A percentile compares a stretch with the other conserved stretches of the same genome.
Evolutionary conservation across 306 rosid species (phyloP).

Genomic region (Ormosia emarginata): DNA sequence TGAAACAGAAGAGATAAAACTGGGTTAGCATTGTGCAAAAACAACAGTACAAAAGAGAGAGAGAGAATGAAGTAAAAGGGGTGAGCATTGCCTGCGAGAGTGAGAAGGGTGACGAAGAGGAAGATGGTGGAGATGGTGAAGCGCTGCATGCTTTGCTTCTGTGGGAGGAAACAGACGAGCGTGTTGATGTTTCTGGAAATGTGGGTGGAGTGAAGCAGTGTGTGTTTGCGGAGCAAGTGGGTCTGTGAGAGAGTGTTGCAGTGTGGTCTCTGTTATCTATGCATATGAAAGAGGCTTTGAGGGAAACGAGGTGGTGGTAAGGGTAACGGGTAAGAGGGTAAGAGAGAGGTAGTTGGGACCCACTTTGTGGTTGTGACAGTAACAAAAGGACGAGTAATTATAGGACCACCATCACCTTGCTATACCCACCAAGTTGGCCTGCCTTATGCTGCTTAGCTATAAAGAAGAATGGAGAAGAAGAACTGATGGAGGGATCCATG

Average conservation of each 20-base stretch:
- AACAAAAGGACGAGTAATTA: conserved; percentile 22
- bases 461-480: not conserved
- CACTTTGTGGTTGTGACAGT: not conserved
- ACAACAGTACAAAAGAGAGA: not conserved
- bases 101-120: conserved; percentile 25
- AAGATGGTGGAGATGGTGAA: conserved; percentile 6
- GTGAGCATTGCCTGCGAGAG: conserved; percentile 42
- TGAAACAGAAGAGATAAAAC: conserved; percentile 16
- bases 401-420: conserved; percentile 28
- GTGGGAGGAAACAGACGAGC: conserved; percentile 21
- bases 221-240: not conserved
- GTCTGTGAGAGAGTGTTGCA: not conserved
- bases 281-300: not conserved
- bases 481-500: not conserved
- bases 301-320: conserved; percentile 15
- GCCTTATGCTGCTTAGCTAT: not conserved
- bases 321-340: not conserved
- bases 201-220: not conserved
- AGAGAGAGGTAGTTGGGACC: conserved; percentile 6
- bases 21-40: not conserved
- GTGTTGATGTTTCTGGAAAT: not conserved
- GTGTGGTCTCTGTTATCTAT: not conserved
- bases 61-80: no score
- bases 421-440: not conserved
- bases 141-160: conserved; percentile 44